Base-by-base conservation (phyloP, 2,329 filamentous ascomycete genomes). In the Epichloe glyceriae region DNA sequence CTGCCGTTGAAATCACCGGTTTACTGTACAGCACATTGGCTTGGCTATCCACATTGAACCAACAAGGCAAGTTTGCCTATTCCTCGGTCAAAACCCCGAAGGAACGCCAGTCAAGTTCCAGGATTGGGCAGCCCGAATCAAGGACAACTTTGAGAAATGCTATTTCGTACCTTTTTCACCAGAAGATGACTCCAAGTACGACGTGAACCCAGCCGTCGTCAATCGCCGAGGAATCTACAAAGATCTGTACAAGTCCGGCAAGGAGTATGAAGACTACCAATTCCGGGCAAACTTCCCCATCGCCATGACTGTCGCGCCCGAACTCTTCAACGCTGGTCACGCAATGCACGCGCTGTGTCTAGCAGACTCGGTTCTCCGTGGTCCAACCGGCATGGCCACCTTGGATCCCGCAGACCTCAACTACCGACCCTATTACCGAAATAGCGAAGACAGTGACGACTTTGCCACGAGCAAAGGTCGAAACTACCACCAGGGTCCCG, bases 221-320 rank as follows among this genome's bases (percentile, higher is more conserved):
- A 94, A 95, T 69, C 86, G 93, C 47, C 82, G 90, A 20, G 94
- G 93, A 54, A 94, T 98, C 63, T 98, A 98, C 80, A 98, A 98
- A 71, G 93, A 98, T 65, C 72, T 97, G 17, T 96, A 96, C 76
- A 82, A 79, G 57, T 94, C 89, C 45, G 88, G 88, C 55, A 97
- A 96, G 68, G 88, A 93, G 64, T 96, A 94, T 63, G 89, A 97
- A 64, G 93, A 98, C 69, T 98, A 98, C 69, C 93, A 98, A 66
- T 79, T 98, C 41, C 87, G 93, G 22, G 76, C 87, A 54, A 98
- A 98, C 70, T 97, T 94, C 70, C 79, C 90, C 34, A 91, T 98
- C 57, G 88, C 91, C 58, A 97, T 98, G 93, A 81, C 85, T 2
- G 91, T 94, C 0, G 90, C 94, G 0, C 88, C 93, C 0, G 85